Percentiles rank a stretch among this genome's conserved stretches.
Evolutionary conservation across 805 yeast species (phyloP).

Genomic region (Torulaspora indica): DNA sequence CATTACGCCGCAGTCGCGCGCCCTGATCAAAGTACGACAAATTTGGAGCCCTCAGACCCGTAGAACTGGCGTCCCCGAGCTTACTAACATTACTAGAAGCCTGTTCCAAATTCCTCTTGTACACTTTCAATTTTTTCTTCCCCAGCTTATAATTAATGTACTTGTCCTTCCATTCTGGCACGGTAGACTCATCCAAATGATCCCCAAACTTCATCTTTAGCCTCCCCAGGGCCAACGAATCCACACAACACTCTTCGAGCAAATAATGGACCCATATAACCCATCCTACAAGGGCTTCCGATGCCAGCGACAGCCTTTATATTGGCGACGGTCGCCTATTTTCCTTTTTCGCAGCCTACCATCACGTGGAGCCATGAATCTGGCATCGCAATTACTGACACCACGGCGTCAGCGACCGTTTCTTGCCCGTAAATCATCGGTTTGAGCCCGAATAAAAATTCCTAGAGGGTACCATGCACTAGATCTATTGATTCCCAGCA

Average conservation of each 20-base stretch:
- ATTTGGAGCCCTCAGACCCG: neutral
- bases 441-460: neutral
- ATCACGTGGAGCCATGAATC: neutral
- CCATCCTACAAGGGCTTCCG: no score
- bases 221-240: neutral
- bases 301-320: neutral
- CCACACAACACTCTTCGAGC: no score
- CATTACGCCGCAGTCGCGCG: constrained; percentile 5
- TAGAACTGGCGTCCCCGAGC: constrained; percentile 1
- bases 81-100: neutral
- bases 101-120: constrained; percentile 10
- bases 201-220: constrained; percentile 60
- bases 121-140: constrained; percentile 37
- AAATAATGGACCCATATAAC: neutral
- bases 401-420: neutral
- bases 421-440: neutral
- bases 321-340: constrained; percentile 1
- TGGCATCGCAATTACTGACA: neutral
- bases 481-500: no score
- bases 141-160: constrained; percentile 66
- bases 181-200: constrained; percentile 54
- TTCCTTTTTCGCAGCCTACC: neutral
- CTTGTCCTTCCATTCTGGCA: constrained; percentile 85
- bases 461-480: no score
- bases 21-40: constrained; percentile 1